Evolutionary conservation across 306 rosid genomes (phyloP).

Genomic region (Inga oerstediana): DNA sequence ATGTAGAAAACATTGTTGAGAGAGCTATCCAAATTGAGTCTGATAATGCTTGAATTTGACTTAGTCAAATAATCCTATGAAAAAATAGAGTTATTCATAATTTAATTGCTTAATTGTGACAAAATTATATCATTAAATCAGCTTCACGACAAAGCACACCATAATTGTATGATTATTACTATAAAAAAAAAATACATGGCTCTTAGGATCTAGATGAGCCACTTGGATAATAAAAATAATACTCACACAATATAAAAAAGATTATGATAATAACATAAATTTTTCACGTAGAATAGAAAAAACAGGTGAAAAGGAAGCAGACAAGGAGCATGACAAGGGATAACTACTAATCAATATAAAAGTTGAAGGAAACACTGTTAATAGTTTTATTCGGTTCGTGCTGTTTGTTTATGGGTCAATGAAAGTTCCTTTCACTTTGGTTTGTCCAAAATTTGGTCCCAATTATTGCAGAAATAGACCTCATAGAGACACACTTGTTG

Average conservation of each 20-base stretch:
- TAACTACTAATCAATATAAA: constrained; percentile 21
- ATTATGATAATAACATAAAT: neutral
- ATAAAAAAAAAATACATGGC: neutral
- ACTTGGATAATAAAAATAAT: neutral
- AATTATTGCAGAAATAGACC: neutral
- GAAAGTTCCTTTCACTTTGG: constrained; percentile 46
- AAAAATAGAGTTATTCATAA: neutral
- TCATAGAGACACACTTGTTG: neutral
- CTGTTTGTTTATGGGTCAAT: constrained; percentile 41
- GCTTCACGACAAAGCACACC: neutral
- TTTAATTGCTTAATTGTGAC: neutral
- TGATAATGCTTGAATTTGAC: too few species aligned
- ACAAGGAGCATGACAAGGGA: constrained; percentile 26
- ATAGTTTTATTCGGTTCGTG: constrained; percentile 46
- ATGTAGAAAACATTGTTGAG: too few species aligned
- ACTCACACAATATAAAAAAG: neutral
- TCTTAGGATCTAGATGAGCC: neutral
- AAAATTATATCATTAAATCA: neutral
- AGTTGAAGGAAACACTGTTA: constrained; percentile 25
- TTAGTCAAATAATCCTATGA: too few species aligned
- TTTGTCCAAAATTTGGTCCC: constrained; percentile 47
- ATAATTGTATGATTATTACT: neutral
- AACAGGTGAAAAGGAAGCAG: constrained; percentile 1
- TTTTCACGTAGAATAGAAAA: neutral
- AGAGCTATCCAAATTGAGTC: too few species aligned